Evolutionary conservation across 768 basidiomycete genomes (phyloP), one percentile per base, ranked within the genome.

Genomic region (Mycena capillaripes): DNA sequence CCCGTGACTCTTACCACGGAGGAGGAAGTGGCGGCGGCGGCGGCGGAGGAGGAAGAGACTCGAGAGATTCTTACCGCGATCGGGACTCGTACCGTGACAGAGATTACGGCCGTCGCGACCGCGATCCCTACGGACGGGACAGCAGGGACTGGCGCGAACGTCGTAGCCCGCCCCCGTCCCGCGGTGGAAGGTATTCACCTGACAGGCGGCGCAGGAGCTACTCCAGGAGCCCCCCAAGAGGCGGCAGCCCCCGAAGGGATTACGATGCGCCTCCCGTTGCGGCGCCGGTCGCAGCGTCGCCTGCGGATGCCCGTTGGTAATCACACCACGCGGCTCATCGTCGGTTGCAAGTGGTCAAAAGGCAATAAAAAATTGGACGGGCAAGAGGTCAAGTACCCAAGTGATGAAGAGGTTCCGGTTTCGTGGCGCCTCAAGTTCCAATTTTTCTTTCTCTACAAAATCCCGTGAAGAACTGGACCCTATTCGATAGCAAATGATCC

Each of bases 81-180:
- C 63, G 77, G 6, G 72, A 67, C 50, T 52, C 74, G 0, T 75
- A 83, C 69, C 85, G 85, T 64, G 85, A 91, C 77, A 84, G 86
- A 36, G 87, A 89, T 63, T 84, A 87, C 70, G 85, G 88, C 71
- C 80, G 86, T 66, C 85, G 89, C 42, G 87, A 90, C 52, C 83
- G 78, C 75, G 89, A 92, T 78, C 87, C 87, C 55, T 93, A 92
- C 73, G 92, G 92, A 68, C 87, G 93, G 57, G 92, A 94, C 80
- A 88, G 79, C 79, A 84, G 93, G 73, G 92, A 95, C 76, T 94
- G 93, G 91, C 90, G 93, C 75, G 94, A 95, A 76, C 90, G 94
- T 76, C 91, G 95, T 73, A 93, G 92, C 84, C 91, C 93, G 59
- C 85, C 91, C 67, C 89, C 92, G 59, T 80, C 86, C 65, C 85